These are phyloP conservation scores for Suillus plorans DNA, from an alignment of 768 basidiomycete species.

Conservation along the genomic window DNA sequence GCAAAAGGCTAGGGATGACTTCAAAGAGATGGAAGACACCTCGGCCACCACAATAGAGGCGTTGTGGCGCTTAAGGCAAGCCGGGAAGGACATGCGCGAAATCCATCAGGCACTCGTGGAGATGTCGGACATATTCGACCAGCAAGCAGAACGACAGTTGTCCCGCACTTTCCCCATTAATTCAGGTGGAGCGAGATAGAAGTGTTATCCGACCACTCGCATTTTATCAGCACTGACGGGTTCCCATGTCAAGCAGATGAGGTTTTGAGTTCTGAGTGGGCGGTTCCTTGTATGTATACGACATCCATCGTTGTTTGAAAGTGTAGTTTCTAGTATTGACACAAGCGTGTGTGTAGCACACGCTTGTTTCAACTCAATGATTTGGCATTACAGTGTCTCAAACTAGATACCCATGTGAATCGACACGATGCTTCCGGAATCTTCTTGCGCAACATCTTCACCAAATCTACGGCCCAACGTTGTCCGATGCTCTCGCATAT, in stretches of 20 bases:
- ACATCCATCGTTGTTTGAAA: background rate
- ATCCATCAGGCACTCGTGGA: slow-evolving; percentile 36
- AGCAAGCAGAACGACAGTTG: background rate
- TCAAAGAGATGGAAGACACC: background rate
- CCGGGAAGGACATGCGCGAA: background rate
- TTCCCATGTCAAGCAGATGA: background rate
- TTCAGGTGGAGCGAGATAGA: background rate
- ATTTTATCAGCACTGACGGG: background rate
- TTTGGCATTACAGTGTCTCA: background rate
- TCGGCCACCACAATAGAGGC: background rate
- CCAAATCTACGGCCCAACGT: background rate
- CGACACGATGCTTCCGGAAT: background rate
- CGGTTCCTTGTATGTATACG: background rate
- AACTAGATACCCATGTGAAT: background rate
- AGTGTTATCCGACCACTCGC: background rate
- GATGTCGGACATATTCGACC: slow-evolving; percentile 14
- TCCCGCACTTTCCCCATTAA: background rate
- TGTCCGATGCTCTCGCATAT: background rate
- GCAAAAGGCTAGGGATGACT: background rate
- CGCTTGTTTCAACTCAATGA: background rate
- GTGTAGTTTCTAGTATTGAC: background rate
- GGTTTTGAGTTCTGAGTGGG: background rate
- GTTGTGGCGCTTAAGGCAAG: background rate
- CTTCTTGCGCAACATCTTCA: background rate
- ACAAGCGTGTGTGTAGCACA: background rate